Base-by-base conservation (phyloP, 441 rosid species). In the Theobroma grandiflorum region DNA sequence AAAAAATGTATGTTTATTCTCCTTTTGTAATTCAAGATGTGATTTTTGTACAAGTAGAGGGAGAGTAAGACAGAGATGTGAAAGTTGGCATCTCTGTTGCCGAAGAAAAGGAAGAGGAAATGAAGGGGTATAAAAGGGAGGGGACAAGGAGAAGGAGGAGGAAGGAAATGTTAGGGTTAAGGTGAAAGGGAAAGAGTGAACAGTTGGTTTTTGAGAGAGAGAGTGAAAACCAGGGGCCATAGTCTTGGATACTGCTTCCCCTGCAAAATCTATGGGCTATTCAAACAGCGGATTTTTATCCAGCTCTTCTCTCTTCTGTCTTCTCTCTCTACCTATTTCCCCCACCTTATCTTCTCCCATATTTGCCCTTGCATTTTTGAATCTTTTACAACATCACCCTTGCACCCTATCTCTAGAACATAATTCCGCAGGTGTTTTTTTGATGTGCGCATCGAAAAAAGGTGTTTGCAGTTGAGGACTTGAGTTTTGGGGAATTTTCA, bases 171-270 rank as follows among this genome's bases (percentile, higher is more conserved):
- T 35, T 78, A 76, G 84, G 85, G 86, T 57, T 82, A 53, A 74
- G 67, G n/a, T 76, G 74, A 77, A 74, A 63, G 74, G 78, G 66
- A 58, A 65, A 77, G 70, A 22, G 16, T 11, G 75, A 55, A 71
- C 72, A 64, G 85, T 83, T 78, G 83, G 85, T 85, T 80, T 84
- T 45, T n/a, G 58, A 77, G 58, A 43, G 76, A 52, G 72, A 61
- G 75, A 59, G 81, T 78, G 59, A 93, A 96, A 94, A 96, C 99
- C 98, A 92, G 96, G 98, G 96, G 99, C 98, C 94, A 55, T 86
- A 68, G 81, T 76, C 52, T 43, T 33, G 52, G 55, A 75, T 83
- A 82, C 84, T 96, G 33, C 8, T 52, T 11, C 42, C 35, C 76
- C 64, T 53, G 64, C 76, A 53, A 6, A 72, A 72, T n/a, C 76